A percentile compares a stretch with the other conserved stretches of the same genome.
Conservation (phyloP, 345 rosid genomes). For the Pugionium dolabratum region DNA sequence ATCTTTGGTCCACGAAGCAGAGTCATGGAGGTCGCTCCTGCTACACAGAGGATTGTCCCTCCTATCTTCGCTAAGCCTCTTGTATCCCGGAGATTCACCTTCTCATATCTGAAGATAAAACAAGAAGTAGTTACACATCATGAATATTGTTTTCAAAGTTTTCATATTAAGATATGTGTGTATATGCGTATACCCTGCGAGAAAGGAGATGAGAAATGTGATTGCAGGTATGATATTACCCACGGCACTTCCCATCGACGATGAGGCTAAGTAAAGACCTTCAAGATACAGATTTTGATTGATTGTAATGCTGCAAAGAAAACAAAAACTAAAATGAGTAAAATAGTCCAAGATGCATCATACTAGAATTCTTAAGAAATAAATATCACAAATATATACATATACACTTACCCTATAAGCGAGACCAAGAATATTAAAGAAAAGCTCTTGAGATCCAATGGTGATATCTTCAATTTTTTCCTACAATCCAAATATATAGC, state of each 20-base stretch:
- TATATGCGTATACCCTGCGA: constrained; percentile 33
- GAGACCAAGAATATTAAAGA: constrained; percentile 44
- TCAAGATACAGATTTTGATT: constrained; percentile 46
- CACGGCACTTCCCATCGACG: constrained; percentile 49
- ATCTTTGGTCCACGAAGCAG: constrained; percentile 73
- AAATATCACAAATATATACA: not conserved
- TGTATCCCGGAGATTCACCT: constrained; percentile 47
- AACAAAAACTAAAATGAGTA: not conserved
- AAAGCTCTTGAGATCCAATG: constrained; percentile 42
- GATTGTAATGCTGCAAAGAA: constrained; percentile 38
- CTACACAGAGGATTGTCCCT: constrained; percentile 62
- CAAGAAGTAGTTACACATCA: not conserved
- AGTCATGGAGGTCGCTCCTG: constrained; percentile 69
- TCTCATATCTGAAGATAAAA: constrained; percentile 56
- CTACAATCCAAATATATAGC: constrained; percentile 12
- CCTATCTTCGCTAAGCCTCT: constrained; percentile 64
- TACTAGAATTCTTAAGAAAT: not conserved
- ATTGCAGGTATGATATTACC: constrained; percentile 46
- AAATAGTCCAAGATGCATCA: constrained; percentile 18
- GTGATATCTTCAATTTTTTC: constrained; percentile 31
- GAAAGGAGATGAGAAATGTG: constrained; percentile 44
- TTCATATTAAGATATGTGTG: not conserved
- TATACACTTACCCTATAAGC: constrained; percentile 41
- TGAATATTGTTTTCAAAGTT: constrained; percentile 4
- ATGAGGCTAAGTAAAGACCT: constrained; percentile 47